phyloP scores from a whole-genome alignment of 2,329 filamentous ascomycete genomes.

The Aspergillus viridinutans region DNA sequence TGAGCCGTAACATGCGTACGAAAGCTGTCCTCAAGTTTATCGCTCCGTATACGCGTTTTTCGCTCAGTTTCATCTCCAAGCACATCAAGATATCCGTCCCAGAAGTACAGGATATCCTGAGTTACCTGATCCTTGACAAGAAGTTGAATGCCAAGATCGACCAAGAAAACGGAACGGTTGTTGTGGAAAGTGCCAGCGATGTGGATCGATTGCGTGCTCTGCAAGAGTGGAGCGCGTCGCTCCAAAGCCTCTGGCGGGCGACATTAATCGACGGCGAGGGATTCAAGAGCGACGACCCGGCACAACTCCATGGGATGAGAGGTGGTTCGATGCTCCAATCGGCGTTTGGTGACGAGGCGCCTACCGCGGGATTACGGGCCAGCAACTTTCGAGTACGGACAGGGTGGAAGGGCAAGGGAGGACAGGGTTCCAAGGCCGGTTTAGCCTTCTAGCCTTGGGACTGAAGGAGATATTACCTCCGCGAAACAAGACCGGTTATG shows the following conservation, averaged over 20 bases:
- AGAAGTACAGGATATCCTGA: conserved; percentile 93
- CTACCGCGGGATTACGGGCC: conserved; percentile 19
- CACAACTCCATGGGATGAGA: conserved; percentile 23
- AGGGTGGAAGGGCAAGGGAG: conserved; percentile 23
- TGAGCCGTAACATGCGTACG: conserved; percentile 95
- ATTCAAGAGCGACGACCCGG: conserved; percentile 43
- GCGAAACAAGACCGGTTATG: background rate
- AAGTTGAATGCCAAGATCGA: conserved; percentile 86
- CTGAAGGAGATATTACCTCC: background rate
- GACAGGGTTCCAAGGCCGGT: background rate
- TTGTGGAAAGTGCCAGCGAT: conserved; percentile 72
- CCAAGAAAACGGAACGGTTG: conserved; percentile 77
- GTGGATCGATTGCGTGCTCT: conserved; percentile 66
- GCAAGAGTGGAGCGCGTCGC: conserved; percentile 65
- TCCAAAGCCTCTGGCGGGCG: conserved; percentile 64
- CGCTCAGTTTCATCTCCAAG: conserved; percentile 78
- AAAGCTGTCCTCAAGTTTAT: conserved; percentile 92
- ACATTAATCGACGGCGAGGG: conserved; percentile 77
- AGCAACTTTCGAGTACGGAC: conserved; percentile 20
- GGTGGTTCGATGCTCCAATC: conserved; percentile 25
- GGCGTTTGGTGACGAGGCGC: conserved; percentile 28
- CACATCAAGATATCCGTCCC: conserved; percentile 78
- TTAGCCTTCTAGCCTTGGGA: background rate
- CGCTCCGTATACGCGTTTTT: conserved; percentile 91
- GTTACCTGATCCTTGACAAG: conserved; percentile 86